Evolutionary conservation across 352 stramenopile genomes (phyloP).

Genomic region (Globisporangium okanoganense): DNA sequence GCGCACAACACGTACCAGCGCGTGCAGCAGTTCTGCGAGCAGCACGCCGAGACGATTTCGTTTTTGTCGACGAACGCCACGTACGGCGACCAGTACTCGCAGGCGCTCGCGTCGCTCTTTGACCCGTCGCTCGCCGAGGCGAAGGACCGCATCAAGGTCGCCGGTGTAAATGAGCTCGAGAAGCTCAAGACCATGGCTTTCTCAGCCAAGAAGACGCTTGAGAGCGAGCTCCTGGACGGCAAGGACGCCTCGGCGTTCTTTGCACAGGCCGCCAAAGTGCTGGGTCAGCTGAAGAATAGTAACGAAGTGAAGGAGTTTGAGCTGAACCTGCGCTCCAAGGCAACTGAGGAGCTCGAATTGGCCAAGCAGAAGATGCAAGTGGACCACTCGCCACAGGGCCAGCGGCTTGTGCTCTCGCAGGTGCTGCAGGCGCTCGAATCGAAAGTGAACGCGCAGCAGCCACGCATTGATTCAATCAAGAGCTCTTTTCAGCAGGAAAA

Average conservation of each 20-base stretch:
- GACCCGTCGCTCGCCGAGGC: constrained; percentile 65
- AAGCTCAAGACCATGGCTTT: constrained; percentile 52
- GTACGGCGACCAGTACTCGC: constrained; percentile 67
- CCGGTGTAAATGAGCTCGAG: constrained; percentile 41
- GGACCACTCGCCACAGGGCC: constrained; percentile 19
- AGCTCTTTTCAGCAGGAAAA: constrained; percentile 32
- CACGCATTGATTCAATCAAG: constrained; percentile 37
- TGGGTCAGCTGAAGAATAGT: constrained; percentile 62
- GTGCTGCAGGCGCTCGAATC: constrained; percentile 58
- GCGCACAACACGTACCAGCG: constrained; percentile 47
- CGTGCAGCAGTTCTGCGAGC: constrained; percentile 64
- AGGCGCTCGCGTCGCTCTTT: constrained; percentile 48
- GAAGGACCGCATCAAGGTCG: constrained; percentile 42
- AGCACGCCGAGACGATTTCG: constrained; percentile 67
- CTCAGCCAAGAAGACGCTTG: constrained; percentile 52
- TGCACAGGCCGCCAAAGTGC: constrained; percentile 45
- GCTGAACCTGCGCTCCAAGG: constrained; percentile 37
- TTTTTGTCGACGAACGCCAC: constrained; percentile 69
- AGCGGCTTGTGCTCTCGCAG: constrained; percentile 55
- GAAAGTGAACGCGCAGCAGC: constrained; percentile 42
- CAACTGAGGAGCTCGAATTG: constrained; percentile 36
- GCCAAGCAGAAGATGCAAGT: constrained; percentile 30
- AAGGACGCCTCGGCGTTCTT: constrained; percentile 63
- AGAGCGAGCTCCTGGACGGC: constrained; percentile 63
- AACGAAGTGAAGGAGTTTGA: constrained; percentile 51